Evolutionary conservation across 2,329 filamentous ascomycete species (phyloP).

Genomic region (Sphaerulina musiva): DNA sequence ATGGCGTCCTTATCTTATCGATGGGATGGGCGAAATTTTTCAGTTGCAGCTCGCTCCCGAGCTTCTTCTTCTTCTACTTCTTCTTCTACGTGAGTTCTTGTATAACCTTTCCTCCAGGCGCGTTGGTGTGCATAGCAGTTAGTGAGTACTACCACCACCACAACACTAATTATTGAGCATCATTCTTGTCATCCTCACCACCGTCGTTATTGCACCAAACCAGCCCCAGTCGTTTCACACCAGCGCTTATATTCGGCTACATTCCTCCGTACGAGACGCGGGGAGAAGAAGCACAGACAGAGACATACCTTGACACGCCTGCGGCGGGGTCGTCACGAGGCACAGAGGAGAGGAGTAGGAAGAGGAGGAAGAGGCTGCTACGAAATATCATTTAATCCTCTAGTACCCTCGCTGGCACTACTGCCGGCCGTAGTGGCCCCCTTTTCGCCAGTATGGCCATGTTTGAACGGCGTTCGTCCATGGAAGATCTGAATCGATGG

Average conservation of each 20-base stretch:
- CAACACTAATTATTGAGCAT: not conserved
- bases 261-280: not conserved
- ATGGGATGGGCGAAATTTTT: not conserved
- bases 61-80: not conserved
- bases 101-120: no score
- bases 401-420: no score
- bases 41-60: not conserved
- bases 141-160: not conserved
- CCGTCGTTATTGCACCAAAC: not conserved
- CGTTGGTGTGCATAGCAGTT: no score
- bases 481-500: conserved; percentile 25
- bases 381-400: no score
- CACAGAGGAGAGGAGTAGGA: not conserved
- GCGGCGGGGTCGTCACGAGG: not conserved
- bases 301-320: not conserved
- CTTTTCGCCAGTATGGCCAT: conserved; percentile 18
- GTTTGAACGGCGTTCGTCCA: conserved; percentile 26
- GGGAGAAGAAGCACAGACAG: not conserved
- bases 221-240: not conserved
- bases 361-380: not conserved
- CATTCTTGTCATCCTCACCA: not conserved
- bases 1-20: not conserved
- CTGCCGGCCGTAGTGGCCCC: no score
- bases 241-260: not conserved
- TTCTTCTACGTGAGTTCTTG: no score